Evolutionary conservation across 177 flowering plant species (phyloP), one percentile per base, ranked within the genome.

Genomic region (Vitis hybrid): DNA sequence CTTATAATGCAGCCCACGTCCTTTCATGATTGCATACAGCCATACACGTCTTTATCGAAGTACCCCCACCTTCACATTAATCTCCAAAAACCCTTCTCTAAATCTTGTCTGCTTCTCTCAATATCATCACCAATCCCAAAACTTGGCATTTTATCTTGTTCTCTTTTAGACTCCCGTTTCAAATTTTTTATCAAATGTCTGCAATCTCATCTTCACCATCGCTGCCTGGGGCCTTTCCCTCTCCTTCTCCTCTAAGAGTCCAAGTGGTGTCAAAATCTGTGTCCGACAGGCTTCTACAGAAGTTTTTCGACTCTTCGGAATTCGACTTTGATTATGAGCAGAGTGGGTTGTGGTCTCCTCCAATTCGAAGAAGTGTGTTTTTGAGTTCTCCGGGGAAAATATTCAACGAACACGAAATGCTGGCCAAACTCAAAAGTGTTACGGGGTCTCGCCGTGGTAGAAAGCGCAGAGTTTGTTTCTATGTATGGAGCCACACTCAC

Each of bases 321-420:
- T 85, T 70, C 56, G 71, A 77, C 58, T 85, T 83, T 61, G 83
- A 85, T 56, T 78, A 83, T 65, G 71, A 77, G 57, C 67, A 78
- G 55, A 85, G 86, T 58, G 85, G 82, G 4, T n/a, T 83, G 11
- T 83, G 88, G 88, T 85, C 86, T 55, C 86, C 88, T 51, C 88
- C 83, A 1, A 40, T 79, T 18, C 70, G 57, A 56, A 69, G 86
- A 60, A 80, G 66, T 11, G 80, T 62, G 19, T 85, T 79, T 73
- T 6, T 83, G 27, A 77, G 56, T 65, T 79, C 86, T 0, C 78
- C 82, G 1, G 84, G 78, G 1, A 17, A 70, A 8, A 77, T 80
- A 1, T 70, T 67, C 51, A 72, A 81, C 0, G 76, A 74, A 19
- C 40, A 67, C 11, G 72, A 78, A 50, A 67, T 77, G 80, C 67